Conservation (phyloP, 257 asterid species). For the Eucommia ulmoides region DNA sequence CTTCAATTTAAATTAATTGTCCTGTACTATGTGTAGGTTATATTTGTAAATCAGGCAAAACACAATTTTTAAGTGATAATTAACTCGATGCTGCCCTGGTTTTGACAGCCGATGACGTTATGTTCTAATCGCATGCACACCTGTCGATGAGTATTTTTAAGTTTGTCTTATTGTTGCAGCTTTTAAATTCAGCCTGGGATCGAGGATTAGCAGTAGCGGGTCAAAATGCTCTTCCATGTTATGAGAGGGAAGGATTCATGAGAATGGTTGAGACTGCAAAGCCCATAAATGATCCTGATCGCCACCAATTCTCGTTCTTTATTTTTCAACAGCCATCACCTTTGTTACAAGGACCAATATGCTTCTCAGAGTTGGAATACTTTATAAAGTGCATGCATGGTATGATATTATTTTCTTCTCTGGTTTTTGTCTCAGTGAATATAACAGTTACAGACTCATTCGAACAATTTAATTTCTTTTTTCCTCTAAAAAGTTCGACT, state of each 20-base stretch:
- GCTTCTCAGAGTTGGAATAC: slow-evolving; percentile 44
- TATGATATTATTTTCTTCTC: slow-evolving; percentile 14
- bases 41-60: too few species aligned
- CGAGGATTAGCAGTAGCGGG: slow-evolving; percentile 46
- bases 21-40: too few species aligned
- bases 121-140: too few species aligned
- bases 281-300: slow-evolving; percentile 62
- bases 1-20: too few species aligned
- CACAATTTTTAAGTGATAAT: too few species aligned
- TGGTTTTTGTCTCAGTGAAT: too few species aligned
- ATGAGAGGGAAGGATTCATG: slow-evolving; percentile 39
- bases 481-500: too few species aligned
- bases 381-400: slow-evolving; percentile 62
- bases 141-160: neutral
- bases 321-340: slow-evolving; percentile 37
- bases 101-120: too few species aligned
- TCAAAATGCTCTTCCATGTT: slow-evolving; percentile 39
- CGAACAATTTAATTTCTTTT: too few species aligned
- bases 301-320: slow-evolving; percentile 35
- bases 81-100: too few species aligned
- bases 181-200: slow-evolving; percentile 58
- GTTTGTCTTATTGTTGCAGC: slow-evolving; percentile 18
- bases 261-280: slow-evolving; percentile 42
- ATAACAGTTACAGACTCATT: too few species aligned
- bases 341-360: slow-evolving; percentile 28